Conservation (phyloP, 1,284 basidiomycete genomes). For the Entoloma clypeatum region DNA sequence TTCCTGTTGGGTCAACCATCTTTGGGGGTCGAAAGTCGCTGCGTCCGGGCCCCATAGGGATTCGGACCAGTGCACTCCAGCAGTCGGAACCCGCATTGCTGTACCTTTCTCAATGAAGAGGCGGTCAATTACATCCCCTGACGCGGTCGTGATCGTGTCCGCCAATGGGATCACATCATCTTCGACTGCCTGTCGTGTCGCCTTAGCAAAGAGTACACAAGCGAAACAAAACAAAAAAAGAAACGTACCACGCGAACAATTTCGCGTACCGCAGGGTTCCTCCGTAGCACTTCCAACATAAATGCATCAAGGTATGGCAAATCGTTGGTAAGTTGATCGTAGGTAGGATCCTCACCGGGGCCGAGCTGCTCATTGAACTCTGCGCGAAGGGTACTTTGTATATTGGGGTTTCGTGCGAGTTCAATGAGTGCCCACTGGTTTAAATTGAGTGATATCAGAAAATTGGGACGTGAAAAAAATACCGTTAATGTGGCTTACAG, state of each 20-base stretch:
- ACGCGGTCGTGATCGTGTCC: conserved; percentile 32
- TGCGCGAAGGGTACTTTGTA: conserved; percentile 47
- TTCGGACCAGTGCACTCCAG: conserved; percentile 41
- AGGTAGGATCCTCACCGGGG: conserved; percentile 34
- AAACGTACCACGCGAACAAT: conserved; percentile 34
- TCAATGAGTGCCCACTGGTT: conserved; percentile 43
- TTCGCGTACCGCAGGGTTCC: conserved; percentile 37
- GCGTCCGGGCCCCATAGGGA: conserved; percentile 38
- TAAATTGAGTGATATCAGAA: neutral
- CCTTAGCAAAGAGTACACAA: neutral
- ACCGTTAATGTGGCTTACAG: conserved; percentile 36
- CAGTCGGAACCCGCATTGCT: conserved; percentile 34
- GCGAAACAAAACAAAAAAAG: conserved; percentile 14
- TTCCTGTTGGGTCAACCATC: conserved; percentile 26
- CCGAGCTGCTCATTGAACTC: conserved; percentile 37
- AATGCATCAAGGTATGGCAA: conserved; percentile 57
- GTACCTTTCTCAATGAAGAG: conserved; percentile 44
- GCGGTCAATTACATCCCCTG: conserved; percentile 34
- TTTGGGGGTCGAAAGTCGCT: conserved; percentile 27
- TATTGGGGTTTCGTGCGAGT: conserved; percentile 41
- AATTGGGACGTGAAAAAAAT: conserved; percentile 5
- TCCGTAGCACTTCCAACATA: conserved; percentile 41
- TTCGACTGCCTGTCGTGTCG: conserved; percentile 31
- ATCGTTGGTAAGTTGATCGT: conserved; percentile 40
- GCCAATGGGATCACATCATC: conserved; percentile 52